Conservation (phyloP, 2,329 filamentous ascomycete genomes). For the Rhinocladiella mackenziei region DNA sequence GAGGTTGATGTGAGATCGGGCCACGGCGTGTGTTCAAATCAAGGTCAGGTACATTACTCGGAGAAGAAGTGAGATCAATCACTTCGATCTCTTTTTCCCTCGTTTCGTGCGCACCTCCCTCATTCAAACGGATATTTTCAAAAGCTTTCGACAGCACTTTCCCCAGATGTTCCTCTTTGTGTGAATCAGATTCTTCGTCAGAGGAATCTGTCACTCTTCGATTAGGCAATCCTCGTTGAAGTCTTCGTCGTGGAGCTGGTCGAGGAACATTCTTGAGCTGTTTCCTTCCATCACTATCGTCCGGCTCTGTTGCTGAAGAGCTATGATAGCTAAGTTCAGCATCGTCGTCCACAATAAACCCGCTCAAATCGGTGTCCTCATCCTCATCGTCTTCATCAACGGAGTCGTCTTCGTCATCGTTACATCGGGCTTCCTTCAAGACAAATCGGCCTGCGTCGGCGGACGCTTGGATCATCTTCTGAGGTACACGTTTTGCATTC, state of each 20-base stretch:
- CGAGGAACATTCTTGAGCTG: background rate
- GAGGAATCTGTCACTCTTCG: slow-evolving; percentile 10
- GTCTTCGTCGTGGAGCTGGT: slow-evolving; percentile 15
- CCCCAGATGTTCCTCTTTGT: slow-evolving; percentile 21
- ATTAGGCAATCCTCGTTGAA: slow-evolving; percentile 16
- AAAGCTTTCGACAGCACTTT: slow-evolving; percentile 26
- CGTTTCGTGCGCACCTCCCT: slow-evolving; percentile 24
- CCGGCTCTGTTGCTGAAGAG: slow-evolving; percentile 17
- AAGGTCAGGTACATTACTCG: slow-evolving; percentile 6
- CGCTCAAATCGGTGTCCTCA: slow-evolving; percentile 30
- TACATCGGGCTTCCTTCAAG: slow-evolving; percentile 26
- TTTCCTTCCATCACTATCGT: slow-evolving; percentile 7
- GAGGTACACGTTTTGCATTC: background rate
- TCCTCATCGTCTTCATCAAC: slow-evolving; percentile 29
- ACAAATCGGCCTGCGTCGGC: slow-evolving; percentile 24
- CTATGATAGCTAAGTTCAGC: slow-evolving; percentile 28
- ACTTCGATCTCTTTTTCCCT: slow-evolving; percentile 19
- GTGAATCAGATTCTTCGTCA: slow-evolving; percentile 29
- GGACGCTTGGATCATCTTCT: slow-evolving; percentile 1
- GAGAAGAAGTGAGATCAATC: slow-evolving; percentile 27
- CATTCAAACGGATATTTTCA: slow-evolving; percentile 39
- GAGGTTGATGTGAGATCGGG: slow-evolving; percentile 5
- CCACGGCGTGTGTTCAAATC: background rate
- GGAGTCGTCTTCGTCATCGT: slow-evolving; percentile 26
- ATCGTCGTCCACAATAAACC: slow-evolving; percentile 32